Base-by-base conservation (phyloP, 495 filamentous ascomycete genomes). In the Daldinia concentrica region DNA sequence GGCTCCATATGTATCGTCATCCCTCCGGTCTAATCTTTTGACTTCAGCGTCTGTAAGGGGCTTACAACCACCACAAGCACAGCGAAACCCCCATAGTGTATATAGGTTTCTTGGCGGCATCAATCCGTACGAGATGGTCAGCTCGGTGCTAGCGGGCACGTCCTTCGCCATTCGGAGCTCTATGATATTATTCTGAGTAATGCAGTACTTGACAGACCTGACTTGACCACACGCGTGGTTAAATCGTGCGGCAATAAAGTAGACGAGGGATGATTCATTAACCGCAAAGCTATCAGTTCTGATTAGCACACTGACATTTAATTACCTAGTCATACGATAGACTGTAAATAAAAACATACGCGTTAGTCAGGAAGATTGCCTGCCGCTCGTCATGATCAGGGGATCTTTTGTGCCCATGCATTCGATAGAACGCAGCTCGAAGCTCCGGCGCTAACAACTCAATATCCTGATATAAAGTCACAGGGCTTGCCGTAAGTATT, bases 91-190 rank as follows among this genome's bases (percentile, higher is more conserved):
- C 51, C 74, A 81, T 29, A 64, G 68, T 12, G 32, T 8, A 51
- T 78, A 80, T 1, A 82, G 70, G 6, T 63, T 32, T 14, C 12
- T 1, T 0, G 77, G 73, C 0, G 51, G 32, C 0, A 65, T 41
- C 2, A 59, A 48, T n/a, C 80, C 80, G 43, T 82, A 82, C 15
- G 62, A 71, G 12, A 82, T 74, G 9, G 69, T 64, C 2, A 82
- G 72, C 62, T 82, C 80, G 0, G 55, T 58, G 3, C 80, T 79
- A 1, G 70, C 73, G 1, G 57, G 51, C 9, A 66, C 54, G 22
- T 69, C 63, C 24, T 51, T 56, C 14, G 29, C 32, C 34, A 78
- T 58, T 12, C 51, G 65, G 32, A 82, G 32, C 27, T 66, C 58
- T 15, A 75, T 69, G 2, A 62, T 54, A 0, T 45, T 52, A 19